Conservation (phyloP, 2,329 filamentous ascomycete genomes). For the Xylaria sp. region DNA sequence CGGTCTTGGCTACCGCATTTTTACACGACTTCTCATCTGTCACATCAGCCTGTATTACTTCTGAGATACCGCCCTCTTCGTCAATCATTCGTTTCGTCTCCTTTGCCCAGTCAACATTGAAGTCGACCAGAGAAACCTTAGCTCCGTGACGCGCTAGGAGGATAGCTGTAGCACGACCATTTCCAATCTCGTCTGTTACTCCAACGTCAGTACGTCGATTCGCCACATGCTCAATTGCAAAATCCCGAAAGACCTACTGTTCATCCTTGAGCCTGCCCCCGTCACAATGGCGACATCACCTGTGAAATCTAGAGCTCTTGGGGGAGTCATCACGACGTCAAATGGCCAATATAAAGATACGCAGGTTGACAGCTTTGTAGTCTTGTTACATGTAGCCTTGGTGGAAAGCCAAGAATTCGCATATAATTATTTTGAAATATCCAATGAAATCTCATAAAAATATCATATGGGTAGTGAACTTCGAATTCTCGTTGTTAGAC, state of each 20-base stretch:
- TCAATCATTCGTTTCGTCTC: conserved; percentile 50
- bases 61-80: conserved; percentile 43
- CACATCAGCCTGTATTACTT: conserved; percentile 46
- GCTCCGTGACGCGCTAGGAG: conserved; percentile 48
- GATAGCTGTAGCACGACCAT: conserved; percentile 48
- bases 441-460: neutral
- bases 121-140: conserved; percentile 45
- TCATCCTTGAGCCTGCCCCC: conserved; percentile 49
- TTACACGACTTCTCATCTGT: conserved; percentile 43
- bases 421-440: neutral
- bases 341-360: neutral
- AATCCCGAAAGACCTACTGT: conserved; percentile 33
- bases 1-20: conserved; percentile 39
- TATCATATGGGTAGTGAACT: too few relatives aligned
- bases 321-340: conserved; percentile 30
- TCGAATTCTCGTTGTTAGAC: too few relatives aligned
- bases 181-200: conserved; percentile 22
- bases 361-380: neutral
- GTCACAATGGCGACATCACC: conserved; percentile 51
- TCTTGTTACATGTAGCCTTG: neutral
- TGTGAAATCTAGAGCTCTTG: conserved; percentile 44
- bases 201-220: neutral
- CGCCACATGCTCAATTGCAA: neutral
- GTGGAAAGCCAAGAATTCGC: neutral
- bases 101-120: conserved; percentile 42